A percentile compares a stretch with the other conserved stretches of the same genome.
phyloP scores from a whole-genome alignment of 352 stramenopile genomes.

The Thraustotheca clavata region DNA sequence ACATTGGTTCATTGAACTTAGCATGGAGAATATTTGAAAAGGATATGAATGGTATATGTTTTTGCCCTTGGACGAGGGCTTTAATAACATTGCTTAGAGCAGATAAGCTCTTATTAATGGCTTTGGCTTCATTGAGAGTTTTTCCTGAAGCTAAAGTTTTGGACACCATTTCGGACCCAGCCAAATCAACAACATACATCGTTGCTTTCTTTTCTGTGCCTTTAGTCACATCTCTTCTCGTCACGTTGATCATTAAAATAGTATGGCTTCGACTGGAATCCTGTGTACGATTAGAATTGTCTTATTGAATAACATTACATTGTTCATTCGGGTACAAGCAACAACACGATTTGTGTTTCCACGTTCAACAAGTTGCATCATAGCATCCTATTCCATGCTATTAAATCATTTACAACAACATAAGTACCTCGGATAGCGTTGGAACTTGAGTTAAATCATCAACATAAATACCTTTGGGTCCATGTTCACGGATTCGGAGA shows the following conservation, averaged over 20 bases:
- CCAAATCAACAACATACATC: conserved; percentile 81
- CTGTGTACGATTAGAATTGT: not conserved
- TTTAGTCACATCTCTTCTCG: conserved; percentile 23
- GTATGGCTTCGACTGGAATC: conserved; percentile 71
- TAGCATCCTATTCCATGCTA: conserved; percentile 24
- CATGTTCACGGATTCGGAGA: conserved; percentile 70
- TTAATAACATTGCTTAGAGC: conserved; percentile 83
- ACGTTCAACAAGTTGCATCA: conserved; percentile 54
- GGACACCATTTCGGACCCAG: conserved; percentile 74
- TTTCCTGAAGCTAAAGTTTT: conserved; percentile 75
- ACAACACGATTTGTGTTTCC: conserved; percentile 57
- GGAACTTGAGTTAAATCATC: conserved; percentile 57
- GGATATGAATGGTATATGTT: conserved; percentile 37
- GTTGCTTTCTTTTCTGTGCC: conserved; percentile 35
- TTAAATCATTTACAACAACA: not conserved
- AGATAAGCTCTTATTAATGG: conserved; percentile 81
- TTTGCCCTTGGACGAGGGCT: conserved; percentile 62
- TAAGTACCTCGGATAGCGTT: not conserved
- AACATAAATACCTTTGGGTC: conserved; percentile 56
- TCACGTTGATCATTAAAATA: conserved; percentile 54
- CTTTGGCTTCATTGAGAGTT: conserved; percentile 74
- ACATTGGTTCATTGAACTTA: not conserved
- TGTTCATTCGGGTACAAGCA: conserved; percentile 86
- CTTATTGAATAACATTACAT: conserved; percentile 24
- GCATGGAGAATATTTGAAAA: not conserved